Percentiles rank a stretch among this genome's conserved stretches.
These are phyloP conservation scores for Ceriops decandra DNA, from an alignment of 345 rosid species.

Conservation along the genomic window DNA sequence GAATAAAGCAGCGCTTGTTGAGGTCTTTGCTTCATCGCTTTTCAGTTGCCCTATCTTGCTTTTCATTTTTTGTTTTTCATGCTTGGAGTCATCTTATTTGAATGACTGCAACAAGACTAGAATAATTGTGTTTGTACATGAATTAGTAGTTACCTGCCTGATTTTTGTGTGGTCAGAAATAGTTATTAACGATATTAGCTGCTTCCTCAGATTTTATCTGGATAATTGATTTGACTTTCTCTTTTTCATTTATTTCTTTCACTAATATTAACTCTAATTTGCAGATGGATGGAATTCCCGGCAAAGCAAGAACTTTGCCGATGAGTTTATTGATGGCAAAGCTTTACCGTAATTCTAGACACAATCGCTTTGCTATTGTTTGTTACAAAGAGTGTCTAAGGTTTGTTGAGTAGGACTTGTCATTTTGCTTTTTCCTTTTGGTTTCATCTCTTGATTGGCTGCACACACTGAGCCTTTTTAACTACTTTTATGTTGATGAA, in stretches of 20 bases:
- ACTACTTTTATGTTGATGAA: too few relatives aligned
- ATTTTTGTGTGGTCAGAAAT: not conserved
- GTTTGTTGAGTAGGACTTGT: slow-evolving; percentile 29
- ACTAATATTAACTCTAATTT: slow-evolving; percentile 1
- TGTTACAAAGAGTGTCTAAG: slow-evolving; percentile 92
- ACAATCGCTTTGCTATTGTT: slow-evolving; percentile 76
- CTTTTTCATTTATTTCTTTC: not conserved
- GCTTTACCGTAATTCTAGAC: slow-evolving; percentile 80
- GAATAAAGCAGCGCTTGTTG: slow-evolving; percentile 71
- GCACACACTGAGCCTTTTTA: too few relatives aligned
- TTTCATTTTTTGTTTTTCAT: not conserved
- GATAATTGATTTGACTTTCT: not conserved
- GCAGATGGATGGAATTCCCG: slow-evolving; percentile 89
- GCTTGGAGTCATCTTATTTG: not conserved
- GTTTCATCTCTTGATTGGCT: too few relatives aligned
- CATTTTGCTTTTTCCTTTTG: not conserved
- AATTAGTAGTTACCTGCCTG: not conserved
- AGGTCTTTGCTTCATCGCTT: slow-evolving; percentile 40
- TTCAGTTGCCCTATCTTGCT: slow-evolving; percentile 2
- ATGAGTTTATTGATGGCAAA: slow-evolving; percentile 94
- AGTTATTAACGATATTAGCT: not conserved
- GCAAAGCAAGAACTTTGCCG: slow-evolving; percentile 86
- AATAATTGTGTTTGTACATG: not conserved
- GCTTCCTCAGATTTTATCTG: not conserved
- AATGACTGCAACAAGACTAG: not conserved